Base-by-base conservation (phyloP, 805 yeast genomes). In the Candida ficus region DNA sequence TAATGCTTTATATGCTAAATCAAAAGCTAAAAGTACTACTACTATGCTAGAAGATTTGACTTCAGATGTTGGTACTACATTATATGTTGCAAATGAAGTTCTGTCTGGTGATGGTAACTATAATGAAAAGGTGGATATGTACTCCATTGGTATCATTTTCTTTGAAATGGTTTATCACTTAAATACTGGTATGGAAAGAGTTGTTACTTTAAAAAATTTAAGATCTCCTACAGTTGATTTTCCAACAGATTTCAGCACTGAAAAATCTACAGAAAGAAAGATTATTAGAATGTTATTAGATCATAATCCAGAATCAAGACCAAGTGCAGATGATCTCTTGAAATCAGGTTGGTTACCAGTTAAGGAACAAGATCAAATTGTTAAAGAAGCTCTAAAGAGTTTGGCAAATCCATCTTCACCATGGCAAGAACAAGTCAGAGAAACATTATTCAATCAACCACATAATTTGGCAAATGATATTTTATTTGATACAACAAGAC, bases 151-250 rank as follows among this genome's bases (percentile, higher is more conserved):
- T 4, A 78, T 93, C 27, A 93, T 93, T 1, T 88, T 93, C 56
- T 93, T 93, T 59, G 99, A 93, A 58, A 93, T 93, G 99, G 75
- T 88, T 22, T 88, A 80, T 57, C 71, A 81, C 1, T 70, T 91
- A 52, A 70, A 71, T n/a, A 93, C 99, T 0, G 90, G 88, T 2
- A 93, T 93, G 97, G 99, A 93, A 58, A 71, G 99, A 38, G 88
- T 83, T 10, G 70, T 73, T 35, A 85, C 79, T 7, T 63, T 93
- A n/a, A 74, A 78, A 44, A 68, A 73, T 19, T 61, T 91, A 39
- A 68, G 99, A 41, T 58, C 69, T 1, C 60, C 76, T 0, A 57
- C 71, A 0, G 71, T 88, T 12, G 74, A 73, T 5, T 84, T 93
- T 46, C 99, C 99, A 0, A 20, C 62, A 0, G 83, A 78, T 38